phyloP scores from a whole-genome alignment of 129 eudicot genomes.

The Tagetes patula region DNA sequence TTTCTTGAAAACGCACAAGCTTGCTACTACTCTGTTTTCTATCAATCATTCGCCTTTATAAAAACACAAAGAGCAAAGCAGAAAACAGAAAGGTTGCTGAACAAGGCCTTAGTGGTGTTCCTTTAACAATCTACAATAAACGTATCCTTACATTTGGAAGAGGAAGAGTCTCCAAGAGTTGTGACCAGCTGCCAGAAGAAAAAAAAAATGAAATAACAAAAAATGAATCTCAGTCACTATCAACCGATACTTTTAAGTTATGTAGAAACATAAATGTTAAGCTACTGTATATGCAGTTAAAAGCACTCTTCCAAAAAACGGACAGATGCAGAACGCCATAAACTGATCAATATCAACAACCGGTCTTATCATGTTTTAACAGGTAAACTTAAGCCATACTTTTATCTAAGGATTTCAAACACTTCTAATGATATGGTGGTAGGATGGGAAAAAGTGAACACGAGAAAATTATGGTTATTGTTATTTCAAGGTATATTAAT shows the following conservation, averaged over 20 bases:
- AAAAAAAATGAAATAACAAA: background rate
- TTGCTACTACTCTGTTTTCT: background rate
- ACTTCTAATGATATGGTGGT: background rate
- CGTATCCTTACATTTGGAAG: conserved; percentile 66
- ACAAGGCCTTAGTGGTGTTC: conserved; percentile 10
- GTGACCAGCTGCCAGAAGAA: conserved; percentile 72
- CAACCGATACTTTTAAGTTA: background rate
- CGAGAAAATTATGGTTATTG: background rate
- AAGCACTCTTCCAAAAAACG: conserved; percentile 18
- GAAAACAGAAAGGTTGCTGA: conserved; percentile 1
- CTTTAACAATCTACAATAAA: conserved; percentile 3
- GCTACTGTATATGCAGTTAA: conserved; percentile 12
- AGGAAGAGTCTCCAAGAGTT: conserved; percentile 87
- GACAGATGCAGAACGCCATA: background rate
- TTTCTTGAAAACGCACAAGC: background rate
- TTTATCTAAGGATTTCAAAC: conserved; percentile 15
- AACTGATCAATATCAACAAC: background rate
- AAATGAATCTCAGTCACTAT: conserved; percentile 7
- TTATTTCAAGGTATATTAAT: conserved; percentile 1
- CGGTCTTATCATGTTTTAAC: background rate
- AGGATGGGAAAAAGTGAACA: conserved; percentile 3
- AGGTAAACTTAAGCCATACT: conserved; percentile 1
- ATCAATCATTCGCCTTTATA: background rate
- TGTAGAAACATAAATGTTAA: conserved; percentile 12
- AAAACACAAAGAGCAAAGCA: background rate